A percentile compares a stretch with the other conserved stretches of the same genome.
phyloP scores from a whole-genome alignment of 2,329 filamentous ascomycete species.

The Talaromyces sp. region DNA sequence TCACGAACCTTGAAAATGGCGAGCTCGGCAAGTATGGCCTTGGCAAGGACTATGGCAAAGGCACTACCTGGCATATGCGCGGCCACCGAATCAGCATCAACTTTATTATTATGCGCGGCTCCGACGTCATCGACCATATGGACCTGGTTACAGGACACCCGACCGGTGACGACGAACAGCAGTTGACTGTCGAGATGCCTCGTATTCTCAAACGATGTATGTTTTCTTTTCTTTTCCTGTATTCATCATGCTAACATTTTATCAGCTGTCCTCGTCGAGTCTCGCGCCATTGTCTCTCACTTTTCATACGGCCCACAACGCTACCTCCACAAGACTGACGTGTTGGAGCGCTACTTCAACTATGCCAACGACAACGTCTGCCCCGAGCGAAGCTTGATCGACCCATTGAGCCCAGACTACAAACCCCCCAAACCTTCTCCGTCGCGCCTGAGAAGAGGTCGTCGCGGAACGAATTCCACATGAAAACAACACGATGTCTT shows the following conservation, averaged over 20 bases:
- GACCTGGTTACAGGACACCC: slow-evolving; percentile 9
- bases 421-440: not conserved
- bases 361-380: slow-evolving; percentile 11
- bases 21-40: slow-evolving; percentile 10
- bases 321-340: slow-evolving; percentile 9
- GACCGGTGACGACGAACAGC: slow-evolving; percentile 9
- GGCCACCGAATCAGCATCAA: slow-evolving; percentile 9
- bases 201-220: slow-evolving; percentile 5
- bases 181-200: slow-evolving; percentile 12
- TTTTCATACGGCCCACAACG: slow-evolving; percentile 10
- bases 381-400: slow-evolving; percentile 4
- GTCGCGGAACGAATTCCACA: not conserved
- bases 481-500: not conserved
- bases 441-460: not conserved
- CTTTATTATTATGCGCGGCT: slow-evolving; percentile 10
- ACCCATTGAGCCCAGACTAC: slow-evolving; percentile 4
- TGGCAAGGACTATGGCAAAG: slow-evolving; percentile 9
- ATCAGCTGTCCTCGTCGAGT: slow-evolving; percentile 10
- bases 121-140: slow-evolving; percentile 10
- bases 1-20: slow-evolving; percentile 7
- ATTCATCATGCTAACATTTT: not conserved
- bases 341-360: slow-evolving; percentile 12
- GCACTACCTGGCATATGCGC: slow-evolving; percentile 11
- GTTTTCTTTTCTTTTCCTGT: not conserved
- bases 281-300: slow-evolving; percentile 10